Conservation (phyloP, 805 yeast species). For the Dipodascus albidus region DNA sequence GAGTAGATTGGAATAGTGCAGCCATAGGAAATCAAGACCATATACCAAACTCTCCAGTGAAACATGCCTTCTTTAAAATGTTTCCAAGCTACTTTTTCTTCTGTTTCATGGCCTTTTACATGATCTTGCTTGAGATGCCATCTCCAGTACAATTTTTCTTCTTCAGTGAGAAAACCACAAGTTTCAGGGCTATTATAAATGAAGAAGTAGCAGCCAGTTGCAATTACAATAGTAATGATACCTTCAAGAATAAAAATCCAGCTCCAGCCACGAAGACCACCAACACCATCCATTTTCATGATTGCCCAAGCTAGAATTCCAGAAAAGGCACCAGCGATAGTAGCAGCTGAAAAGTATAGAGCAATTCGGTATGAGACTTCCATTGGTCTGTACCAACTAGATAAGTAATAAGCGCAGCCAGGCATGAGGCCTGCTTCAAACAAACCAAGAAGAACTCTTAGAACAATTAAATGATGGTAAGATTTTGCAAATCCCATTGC, state of each 20-base stretch:
- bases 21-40: slow-evolving; percentile 41
- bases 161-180: not conserved
- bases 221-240: slow-evolving; percentile 35
- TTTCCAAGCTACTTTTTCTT: slow-evolving; percentile 33
- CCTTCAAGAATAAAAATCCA: slow-evolving; percentile 51
- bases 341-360: slow-evolving; percentile 35
- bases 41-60: slow-evolving; percentile 38
- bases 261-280: slow-evolving; percentile 39
- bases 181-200: slow-evolving; percentile 24
- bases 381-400: slow-evolving; percentile 27
- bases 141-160: slow-evolving; percentile 29
- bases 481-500: slow-evolving; percentile 21
- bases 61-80: slow-evolving; percentile 37
- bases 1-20: slow-evolving; percentile 47
- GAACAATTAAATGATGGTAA: slow-evolving; percentile 18
- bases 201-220: slow-evolving; percentile 33
- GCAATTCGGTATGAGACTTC: slow-evolving; percentile 30
- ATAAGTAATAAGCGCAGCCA: slow-evolving; percentile 25
- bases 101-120: slow-evolving; percentile 36
- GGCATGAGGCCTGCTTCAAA: slow-evolving; percentile 30
- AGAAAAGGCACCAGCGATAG: slow-evolving; percentile 36
- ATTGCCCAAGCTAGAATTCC: slow-evolving; percentile 36
- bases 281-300: slow-evolving; percentile 29
- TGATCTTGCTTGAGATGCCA: slow-evolving; percentile 32
- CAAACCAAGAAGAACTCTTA: slow-evolving; percentile 26